phyloP scores from a whole-genome alignment of 441 rosid genomes.

The Lepidium campestre region DNA sequence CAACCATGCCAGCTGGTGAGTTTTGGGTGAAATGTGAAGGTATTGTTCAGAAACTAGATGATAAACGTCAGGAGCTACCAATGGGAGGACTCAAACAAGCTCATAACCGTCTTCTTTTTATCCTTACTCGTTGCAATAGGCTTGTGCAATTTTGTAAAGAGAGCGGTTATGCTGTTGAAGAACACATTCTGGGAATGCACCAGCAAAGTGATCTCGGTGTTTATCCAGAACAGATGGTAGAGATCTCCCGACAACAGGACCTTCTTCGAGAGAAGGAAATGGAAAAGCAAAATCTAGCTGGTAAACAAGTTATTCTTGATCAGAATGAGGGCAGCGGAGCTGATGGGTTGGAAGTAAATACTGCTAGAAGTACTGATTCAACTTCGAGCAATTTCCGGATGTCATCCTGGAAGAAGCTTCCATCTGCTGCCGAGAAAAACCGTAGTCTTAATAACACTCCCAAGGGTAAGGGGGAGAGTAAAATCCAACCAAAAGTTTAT shows the following conservation, averaged over 20 bases:
- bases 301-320: conserved; percentile 37
- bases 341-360: conserved; percentile 45
- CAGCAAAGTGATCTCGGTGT: conserved; percentile 93
- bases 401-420: conserved; percentile 98
- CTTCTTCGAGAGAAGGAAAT: conserved; percentile 35
- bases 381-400: conserved; percentile 67
- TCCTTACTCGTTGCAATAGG: conserved; percentile 92
- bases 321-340: conserved; percentile 29
- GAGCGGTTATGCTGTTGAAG: conserved; percentile 78
- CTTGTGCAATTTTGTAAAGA: conserved; percentile 97
- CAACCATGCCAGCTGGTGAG: conserved; percentile 76
- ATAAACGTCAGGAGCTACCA: conserved; percentile 88
- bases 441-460: conserved; percentile 42
- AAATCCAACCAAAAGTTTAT: conserved; percentile 38
- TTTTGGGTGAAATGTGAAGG: conserved; percentile 90
- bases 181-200: conserved; percentile 74
- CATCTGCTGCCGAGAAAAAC: conserved; percentile 73
- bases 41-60: conserved; percentile 85
- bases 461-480: conserved; percentile 46
- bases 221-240: conserved; percentile 69
- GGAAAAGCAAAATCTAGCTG: conserved; percentile 34
- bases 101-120: conserved; percentile 86
- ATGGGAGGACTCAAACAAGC: conserved; percentile 92
- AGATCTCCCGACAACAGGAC: conserved; percentile 54
- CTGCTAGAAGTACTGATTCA: conserved; percentile 80